Base-by-base conservation (phyloP, 2,329 filamentous ascomycete genomes). In the Fusarium devonianum region DNA sequence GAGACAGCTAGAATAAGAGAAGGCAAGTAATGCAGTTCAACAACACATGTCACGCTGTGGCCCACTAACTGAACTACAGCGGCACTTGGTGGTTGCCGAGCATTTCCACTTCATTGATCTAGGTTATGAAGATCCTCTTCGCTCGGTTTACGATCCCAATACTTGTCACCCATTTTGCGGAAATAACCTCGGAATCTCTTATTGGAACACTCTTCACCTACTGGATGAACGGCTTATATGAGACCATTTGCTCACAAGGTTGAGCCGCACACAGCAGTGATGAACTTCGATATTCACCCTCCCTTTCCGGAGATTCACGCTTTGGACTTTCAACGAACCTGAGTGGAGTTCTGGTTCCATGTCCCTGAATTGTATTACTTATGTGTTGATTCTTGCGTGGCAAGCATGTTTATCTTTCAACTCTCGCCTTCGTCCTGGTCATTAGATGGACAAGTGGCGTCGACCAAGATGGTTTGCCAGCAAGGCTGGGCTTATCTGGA, bases 201-300 rank as follows among this genome's bases (percentile, higher is more conserved):
- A 32, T 59, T 58, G 55, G 41, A 58, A 56, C 17, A 56, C 35
- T 30, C 13, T 28, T 12, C n/a, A 34, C 29, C 7, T 34, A 49
- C 42, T 44, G 55, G 45, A 41, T 36, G 55, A 56, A 48, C 5
- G 52, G 10, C 46, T 18, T 47, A 29, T 46, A 43, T 38, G 17
- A 26, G 23, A 41, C 43, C 7, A 29, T 26, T 33, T 40, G 19
- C 41, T 46, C 37, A 19, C 34, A 46, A 33, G 32, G 30, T 19
- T 29, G 37, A 32, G 36, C 35, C 34, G 9, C 12, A 30, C 34
- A 40, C 14, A 26, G 30, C 26, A 17, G 52, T 35, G 17, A 12
- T 12, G 10, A 10, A n/a, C n/a, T n/a, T n/a, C n/a, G 18, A 28
- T 25, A 21, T 14, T 35, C 5, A 21, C 7, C 36, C 41, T 44